Base-by-base conservation (phyloP, 2,329 filamentous ascomycete genomes). In the Fusarium udum region DNA sequence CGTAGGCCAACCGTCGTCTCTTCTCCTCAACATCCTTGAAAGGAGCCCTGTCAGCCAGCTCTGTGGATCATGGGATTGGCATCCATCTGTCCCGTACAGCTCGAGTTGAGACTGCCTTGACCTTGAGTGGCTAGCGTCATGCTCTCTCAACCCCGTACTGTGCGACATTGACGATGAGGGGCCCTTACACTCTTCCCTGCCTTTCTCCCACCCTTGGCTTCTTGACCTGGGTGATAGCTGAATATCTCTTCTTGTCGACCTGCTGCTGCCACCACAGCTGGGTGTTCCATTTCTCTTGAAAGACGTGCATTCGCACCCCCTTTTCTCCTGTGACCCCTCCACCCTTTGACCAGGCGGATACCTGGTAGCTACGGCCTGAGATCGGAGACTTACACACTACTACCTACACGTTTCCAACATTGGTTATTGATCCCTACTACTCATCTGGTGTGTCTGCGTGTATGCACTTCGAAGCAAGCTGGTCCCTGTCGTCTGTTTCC, bases 21-120 rank as follows among this genome's bases (percentile, higher is more conserved):
- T 62, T 52, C 58, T 64, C 59, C 58, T 74, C 61, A 48, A 61
- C 70, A 77, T 72, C 74, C 75, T 72, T 67, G 66, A 68, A 53
- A 67, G 49, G 63, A 62, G 65, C 75, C 77, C 77, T 76, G 76
- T 67, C 76, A 76, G 74, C 67, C 58, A 67, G 67, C 64, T 66
- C 56, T 61, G 76, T 78, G 76, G 76, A 75, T 72, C 72, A 75
- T 76, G 68, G 69, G 69, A 74, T 74, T 71, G 72, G 65, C 46
- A 73, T 69, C 66, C 68, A 32, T 39, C 28, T 55, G 49, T 53
- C 52, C 53, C 52, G 42, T 59, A 69, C 60, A 77, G 66, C 37
- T 68, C 66, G 69, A 58, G 61, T 75, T 73, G 63, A 78, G 69
- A 78, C 72, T 65, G 58, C 69, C 73, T 78, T 49, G 68, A 51